A percentile compares a stretch with the other conserved stretches of the same genome.
phyloP scores from a whole-genome alignment of 1,139 yeast species.

The Zygoascus sp. region DNA sequence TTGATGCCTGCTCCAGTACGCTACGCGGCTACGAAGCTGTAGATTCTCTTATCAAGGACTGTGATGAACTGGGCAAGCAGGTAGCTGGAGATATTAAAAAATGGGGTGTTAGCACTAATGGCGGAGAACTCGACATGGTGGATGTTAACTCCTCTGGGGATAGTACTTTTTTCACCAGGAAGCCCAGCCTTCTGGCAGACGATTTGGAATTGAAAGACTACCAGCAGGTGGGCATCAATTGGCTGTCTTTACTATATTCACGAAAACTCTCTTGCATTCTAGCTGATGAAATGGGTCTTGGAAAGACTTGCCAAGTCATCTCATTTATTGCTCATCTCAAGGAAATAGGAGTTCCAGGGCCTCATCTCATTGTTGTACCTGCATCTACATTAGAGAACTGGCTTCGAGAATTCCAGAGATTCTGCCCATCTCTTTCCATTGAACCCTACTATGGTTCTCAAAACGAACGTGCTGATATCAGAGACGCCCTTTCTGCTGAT shows the following conservation, averaged over 20 bases:
- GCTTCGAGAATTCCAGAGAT: conserved; percentile 89
- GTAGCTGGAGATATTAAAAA: conserved; percentile 68
- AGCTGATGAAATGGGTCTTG: conserved; percentile 98
- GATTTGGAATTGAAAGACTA: conserved; percentile 73
- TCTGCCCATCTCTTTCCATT: conserved; percentile 73
- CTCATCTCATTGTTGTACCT: conserved; percentile 83
- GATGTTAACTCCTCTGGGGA: conserved; percentile 28
- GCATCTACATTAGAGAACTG: conserved; percentile 96
- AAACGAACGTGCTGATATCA: conserved; percentile 75
- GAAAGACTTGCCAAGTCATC: conserved; percentile 94
- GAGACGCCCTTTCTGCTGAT: conserved; percentile 41
- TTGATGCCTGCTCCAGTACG: conserved; percentile 64
- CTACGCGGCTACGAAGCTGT: conserved; percentile 90
- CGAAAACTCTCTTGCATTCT: conserved; percentile 81
- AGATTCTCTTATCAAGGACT: conserved; percentile 78
- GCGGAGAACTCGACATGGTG: conserved; percentile 37
- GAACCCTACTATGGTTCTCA: conserved; percentile 94
- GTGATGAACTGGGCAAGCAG: conserved; percentile 69
- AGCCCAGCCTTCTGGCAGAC: conserved; percentile 62
- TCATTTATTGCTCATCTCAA: conserved; percentile 85
- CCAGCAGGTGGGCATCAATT: conserved; percentile 93
- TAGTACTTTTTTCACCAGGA: conserved; percentile 55
- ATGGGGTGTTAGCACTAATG: conserved; percentile 81
- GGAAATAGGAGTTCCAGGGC: conserved; percentile 56
- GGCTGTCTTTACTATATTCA: conserved; percentile 78